Evolutionary conservation across 2,329 filamentous ascomycete genomes (phyloP).

Genomic region (Periconia sp.): DNA sequence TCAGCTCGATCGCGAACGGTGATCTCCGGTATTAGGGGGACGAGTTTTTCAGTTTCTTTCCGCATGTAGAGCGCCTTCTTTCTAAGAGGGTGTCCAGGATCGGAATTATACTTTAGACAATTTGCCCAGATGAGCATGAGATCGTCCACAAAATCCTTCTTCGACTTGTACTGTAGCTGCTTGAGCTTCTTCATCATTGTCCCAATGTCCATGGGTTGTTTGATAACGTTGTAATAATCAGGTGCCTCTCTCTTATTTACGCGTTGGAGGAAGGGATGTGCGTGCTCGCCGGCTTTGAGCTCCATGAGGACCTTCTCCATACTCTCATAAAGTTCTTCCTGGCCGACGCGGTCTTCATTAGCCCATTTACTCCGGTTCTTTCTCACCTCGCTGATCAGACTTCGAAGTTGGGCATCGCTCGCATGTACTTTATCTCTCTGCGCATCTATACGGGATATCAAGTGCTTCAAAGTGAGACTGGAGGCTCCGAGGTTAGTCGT

Average conservation of each 20-base stretch:
- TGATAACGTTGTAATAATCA: conserved; percentile 93
- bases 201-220: conserved; percentile 96
- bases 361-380: conserved; percentile 99
- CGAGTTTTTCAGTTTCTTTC: conserved; percentile 95
- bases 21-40: conserved; percentile 92
- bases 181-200: conserved; percentile 98
- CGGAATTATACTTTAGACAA: conserved; percentile 93
- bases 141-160: conserved; percentile 92
- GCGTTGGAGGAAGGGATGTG: conserved; percentile 89
- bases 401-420: conserved; percentile 89
- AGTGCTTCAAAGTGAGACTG: conserved; percentile 92
- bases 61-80: conserved; percentile 96
- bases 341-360: conserved; percentile 94
- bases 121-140: conserved; percentile 97
- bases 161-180: conserved; percentile 64
- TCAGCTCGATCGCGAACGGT: conserved; percentile 89
- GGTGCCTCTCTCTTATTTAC: conserved; percentile 98
- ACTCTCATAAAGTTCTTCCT: conserved; percentile 97
- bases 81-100: conserved; percentile 82
- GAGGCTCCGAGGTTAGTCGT: conserved; percentile 95
- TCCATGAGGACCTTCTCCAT: conserved; percentile 96
- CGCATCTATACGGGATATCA: conserved; percentile 93
- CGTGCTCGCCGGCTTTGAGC: conserved; percentile 96
- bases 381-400: conserved; percentile 93
- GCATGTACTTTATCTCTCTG: conserved; percentile 89